Base-by-base conservation (phyloP, 2,329 filamentous ascomycete genomes). In the Fusarium sp. region DNA sequence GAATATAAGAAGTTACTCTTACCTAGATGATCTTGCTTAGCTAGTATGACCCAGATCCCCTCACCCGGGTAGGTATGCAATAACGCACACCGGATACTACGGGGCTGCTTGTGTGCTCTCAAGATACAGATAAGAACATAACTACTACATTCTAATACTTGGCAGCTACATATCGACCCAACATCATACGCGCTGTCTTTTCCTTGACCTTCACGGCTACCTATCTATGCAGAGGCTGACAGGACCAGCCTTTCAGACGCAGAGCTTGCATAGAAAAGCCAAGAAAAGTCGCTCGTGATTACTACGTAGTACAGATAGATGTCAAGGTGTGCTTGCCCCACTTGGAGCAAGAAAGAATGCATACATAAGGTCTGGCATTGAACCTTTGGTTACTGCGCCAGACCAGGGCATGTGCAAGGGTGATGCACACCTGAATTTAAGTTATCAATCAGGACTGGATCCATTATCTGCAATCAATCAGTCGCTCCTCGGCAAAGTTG, bases 381-480 rank as follows among this genome's bases (percentile, higher is more conserved):
- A 33, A 44, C 32, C 33, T 51, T 32, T 19, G 25, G 23, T 25
- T 62, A 19, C 33, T 39, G 23, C 44, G 13, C 35, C 17, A 49
- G 40, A 55, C 60, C 39, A 52, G 53, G 63, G 43, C 25, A 48
- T 50, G 32, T 52, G 47, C 56, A 63, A 58, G 55, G 65, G 44
- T 35, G 14, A 45, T 32, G 49, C 37, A 54, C 39, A 48, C 23
- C 23, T 50, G 52, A 52, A 65, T 62, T 72, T 69, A 69, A 46
- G 71, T 73, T 73, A 73, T 73, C 71, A 73, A 73, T 73, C 71
- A 73, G 69, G 39, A 52, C 46, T 25, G 47, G 52, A 44, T 49
- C 52, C 35, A 59, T 65, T 35, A 56, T 66, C 30, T 54, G 40
- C 45, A 69, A 69, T 69, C 65, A 63, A 69, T 67, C 62, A 59